Conservation (phyloP, 1,284 basidiomycete species). For the Moniliophthora roreri region DNA sequence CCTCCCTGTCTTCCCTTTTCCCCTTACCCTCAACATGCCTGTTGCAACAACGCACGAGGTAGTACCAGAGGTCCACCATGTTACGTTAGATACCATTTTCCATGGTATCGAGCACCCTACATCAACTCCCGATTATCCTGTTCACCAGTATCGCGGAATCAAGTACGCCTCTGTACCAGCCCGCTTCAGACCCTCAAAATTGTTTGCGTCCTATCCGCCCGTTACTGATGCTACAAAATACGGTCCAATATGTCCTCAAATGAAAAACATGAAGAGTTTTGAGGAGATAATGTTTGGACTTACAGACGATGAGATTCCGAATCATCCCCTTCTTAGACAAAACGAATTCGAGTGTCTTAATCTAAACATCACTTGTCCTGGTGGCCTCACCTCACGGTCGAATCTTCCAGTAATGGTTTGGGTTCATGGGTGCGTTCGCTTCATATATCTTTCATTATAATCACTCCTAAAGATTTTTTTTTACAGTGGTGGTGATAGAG, state of each 20-base stretch:
- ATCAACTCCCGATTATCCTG: constrained; percentile 52
- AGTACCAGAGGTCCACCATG: constrained; percentile 46
- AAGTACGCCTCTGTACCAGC: constrained; percentile 74
- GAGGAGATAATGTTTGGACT: constrained; percentile 67
- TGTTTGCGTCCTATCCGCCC: constrained; percentile 54
- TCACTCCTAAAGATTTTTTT: constrained; percentile 10
- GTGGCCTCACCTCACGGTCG: constrained; percentile 46
- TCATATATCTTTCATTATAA: constrained; percentile 8
- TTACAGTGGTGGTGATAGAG: constrained; percentile 69
- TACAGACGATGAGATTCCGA: constrained; percentile 50
- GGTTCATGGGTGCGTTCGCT: constrained; percentile 67
- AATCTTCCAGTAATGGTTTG: constrained; percentile 74
- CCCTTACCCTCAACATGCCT: constrained; percentile 7
- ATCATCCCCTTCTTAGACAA: constrained; percentile 50
- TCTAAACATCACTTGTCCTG: constrained; percentile 73
- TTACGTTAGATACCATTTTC: constrained; percentile 60
- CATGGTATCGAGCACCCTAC: constrained; percentile 57
- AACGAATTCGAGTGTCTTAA: constrained; percentile 78
- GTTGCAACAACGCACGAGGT: constrained; percentile 6
- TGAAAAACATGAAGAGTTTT: constrained; percentile 37
- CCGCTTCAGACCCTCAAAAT: constrained; percentile 68
- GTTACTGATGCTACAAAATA: constrained; percentile 60
- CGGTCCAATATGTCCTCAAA: constrained; percentile 80
- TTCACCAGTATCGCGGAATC: constrained; percentile 73
- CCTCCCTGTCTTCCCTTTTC: not conserved